These are phyloP conservation scores for Cardamine resedifolia DNA, from an alignment of 345 rosid species.

Conservation along the genomic window DNA sequence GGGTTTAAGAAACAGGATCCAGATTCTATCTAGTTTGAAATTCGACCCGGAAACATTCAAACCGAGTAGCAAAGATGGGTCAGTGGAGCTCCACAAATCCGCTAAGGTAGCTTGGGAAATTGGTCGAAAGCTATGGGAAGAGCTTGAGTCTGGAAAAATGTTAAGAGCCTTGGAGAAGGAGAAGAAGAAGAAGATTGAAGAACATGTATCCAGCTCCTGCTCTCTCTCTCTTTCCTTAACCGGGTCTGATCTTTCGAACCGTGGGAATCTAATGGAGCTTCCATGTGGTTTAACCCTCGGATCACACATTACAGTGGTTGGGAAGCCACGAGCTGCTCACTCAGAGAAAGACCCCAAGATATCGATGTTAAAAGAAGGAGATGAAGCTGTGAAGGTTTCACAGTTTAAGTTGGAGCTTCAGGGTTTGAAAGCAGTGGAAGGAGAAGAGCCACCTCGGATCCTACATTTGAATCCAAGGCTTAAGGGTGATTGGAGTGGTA, in stretches of 20 bases:
- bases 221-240: conserved; percentile 55
- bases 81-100: conserved; percentile 58
- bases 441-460: conserved; percentile 86
- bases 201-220: conserved; percentile 39
- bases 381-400: conserved; percentile 55
- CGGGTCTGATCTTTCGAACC: conserved; percentile 52
- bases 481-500: conserved; percentile 86
- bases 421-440: conserved; percentile 77
- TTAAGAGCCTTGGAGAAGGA: conserved; percentile 7
- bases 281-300: conserved; percentile 86
- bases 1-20: conserved; percentile 12
- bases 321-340: conserved; percentile 64
- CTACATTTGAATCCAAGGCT: conserved; percentile 89
- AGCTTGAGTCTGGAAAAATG: conserved; percentile 49
- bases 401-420: conserved; percentile 85
- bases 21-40: conserved; percentile 48
- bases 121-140: conserved; percentile 67
- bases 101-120: conserved; percentile 68
- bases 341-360: conserved; percentile 60
- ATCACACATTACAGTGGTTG: conserved; percentile 74
- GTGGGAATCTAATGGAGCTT: conserved; percentile 53
- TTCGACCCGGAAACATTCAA: conserved; percentile 56
- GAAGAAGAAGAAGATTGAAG: conserved; percentile 38
- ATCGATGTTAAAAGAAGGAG: conserved; percentile 50
- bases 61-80: conserved; percentile 43